These are phyloP conservation scores for Agrostemma githago DNA, from an alignment of 148 eudicot species.

Conservation along the genomic window DNA sequence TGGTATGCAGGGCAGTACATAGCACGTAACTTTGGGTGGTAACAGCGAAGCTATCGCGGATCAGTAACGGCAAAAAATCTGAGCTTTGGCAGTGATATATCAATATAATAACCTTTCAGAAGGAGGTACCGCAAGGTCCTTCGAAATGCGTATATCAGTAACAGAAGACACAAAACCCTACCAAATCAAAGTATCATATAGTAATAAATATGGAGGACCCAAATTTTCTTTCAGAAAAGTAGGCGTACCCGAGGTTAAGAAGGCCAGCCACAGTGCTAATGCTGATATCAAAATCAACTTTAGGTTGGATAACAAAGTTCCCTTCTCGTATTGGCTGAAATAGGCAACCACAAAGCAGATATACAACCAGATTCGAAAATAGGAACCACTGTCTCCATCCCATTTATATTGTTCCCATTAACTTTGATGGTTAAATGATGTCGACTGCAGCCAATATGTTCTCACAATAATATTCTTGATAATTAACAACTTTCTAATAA, in stretches of 20 bases:
- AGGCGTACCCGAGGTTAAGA: slow-evolving; percentile 86
- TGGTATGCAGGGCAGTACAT: background rate
- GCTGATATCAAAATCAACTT: slow-evolving; percentile 98
- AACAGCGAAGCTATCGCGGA: background rate
- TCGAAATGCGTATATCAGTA: background rate
- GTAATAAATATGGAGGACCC: background rate
- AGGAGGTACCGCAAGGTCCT: background rate
- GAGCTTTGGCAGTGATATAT: background rate
- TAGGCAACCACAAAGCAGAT: slow-evolving; percentile 6
- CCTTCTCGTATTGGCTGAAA: slow-evolving; percentile 95
- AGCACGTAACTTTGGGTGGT: background rate
- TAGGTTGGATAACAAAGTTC: slow-evolving; percentile 90
- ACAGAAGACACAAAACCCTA: background rate
- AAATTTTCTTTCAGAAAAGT: slow-evolving; percentile 6
- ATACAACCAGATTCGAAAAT: background rate
- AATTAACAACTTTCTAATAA: too few relatives aligned
- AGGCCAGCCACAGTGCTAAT: slow-evolving; percentile 91
- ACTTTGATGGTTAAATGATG: too few relatives aligned
- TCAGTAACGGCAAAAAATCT: background rate
- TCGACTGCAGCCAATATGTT: background rate
- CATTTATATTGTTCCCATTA: background rate
- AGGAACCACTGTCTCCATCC: background rate
- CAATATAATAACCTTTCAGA: background rate
- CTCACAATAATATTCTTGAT: background rate
- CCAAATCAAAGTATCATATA: background rate